Conservation (phyloP, 2,329 filamentous ascomycete genomes). For the Exophiala aquamarina region DNA sequence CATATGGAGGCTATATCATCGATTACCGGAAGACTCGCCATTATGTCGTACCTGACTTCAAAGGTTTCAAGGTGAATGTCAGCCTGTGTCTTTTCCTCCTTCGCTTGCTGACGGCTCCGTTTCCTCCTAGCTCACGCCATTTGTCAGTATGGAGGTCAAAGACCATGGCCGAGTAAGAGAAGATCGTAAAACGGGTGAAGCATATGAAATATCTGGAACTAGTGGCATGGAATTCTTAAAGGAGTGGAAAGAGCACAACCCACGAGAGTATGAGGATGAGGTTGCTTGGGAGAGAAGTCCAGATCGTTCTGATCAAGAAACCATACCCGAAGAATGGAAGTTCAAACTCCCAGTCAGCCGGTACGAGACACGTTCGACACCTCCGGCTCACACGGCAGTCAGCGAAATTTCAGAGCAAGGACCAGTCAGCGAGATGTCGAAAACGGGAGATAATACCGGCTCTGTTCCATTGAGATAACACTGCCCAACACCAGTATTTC, state of each 20-base stretch:
- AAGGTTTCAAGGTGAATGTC: constrained; percentile 66
- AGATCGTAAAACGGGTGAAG: constrained; percentile 8
- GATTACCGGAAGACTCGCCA: constrained; percentile 88
- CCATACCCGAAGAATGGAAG: no score
- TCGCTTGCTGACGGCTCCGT: constrained; percentile 15
- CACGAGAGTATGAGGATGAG: constrained; percentile 15
- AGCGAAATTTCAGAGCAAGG: no score
- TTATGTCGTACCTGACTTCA: constrained; percentile 75
- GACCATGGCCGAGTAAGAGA: constrained; percentile 27
- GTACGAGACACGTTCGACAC: no score
- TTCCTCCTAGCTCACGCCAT: constrained; percentile 45
- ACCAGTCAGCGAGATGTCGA: no score
- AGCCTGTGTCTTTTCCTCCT: background rate
- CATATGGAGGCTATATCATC: constrained; percentile 78
- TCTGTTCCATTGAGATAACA: no score
- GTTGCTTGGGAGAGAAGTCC: no score
- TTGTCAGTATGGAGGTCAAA: constrained; percentile 44
- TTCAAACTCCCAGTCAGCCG: no score
- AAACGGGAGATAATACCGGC: no score
- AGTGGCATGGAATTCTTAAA: constrained; percentile 13
- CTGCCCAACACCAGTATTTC: no score
- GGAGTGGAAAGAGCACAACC: constrained; percentile 18
- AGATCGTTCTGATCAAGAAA: no score
- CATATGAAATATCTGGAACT: constrained; percentile 11
- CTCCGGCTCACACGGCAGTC: no score